A percentile compares a stretch with the other conserved stretches of the same genome.
Evolutionary conservation across 345 rosid species (phyloP).

Genomic region (Pelargonium nanum): DNA sequence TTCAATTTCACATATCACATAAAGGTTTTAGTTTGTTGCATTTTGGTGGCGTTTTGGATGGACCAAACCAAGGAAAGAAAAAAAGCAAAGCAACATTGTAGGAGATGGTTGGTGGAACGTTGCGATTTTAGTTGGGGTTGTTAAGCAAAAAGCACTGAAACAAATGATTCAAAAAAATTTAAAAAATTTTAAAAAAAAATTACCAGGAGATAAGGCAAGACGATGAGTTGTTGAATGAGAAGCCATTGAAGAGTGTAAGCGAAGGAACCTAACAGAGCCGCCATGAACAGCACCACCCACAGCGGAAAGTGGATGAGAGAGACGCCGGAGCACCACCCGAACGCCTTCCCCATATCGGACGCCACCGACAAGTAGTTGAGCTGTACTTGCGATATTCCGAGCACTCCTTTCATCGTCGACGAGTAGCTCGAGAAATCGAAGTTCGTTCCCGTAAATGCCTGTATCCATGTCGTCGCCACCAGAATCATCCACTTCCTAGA

Average conservation of each 20-base stretch:
- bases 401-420: constrained; percentile 40
- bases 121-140: too few species aligned
- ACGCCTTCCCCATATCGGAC: constrained; percentile 68
- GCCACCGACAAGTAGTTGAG: constrained; percentile 63
- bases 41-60: too few species aligned
- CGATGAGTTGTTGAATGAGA: constrained; percentile 34
- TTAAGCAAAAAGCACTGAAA: too few species aligned
- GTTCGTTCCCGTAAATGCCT: constrained; percentile 74
- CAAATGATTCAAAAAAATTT: too few species aligned
- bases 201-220: constrained; percentile 60
- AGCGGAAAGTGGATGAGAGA: constrained; percentile 43
- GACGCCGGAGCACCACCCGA: constrained; percentile 69
- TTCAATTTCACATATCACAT: too few species aligned
- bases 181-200: background rate
- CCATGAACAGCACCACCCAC: constrained; percentile 46
- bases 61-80: too few species aligned
- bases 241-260: constrained; percentile 77
- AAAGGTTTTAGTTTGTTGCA: too few species aligned
- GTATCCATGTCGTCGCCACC: constrained; percentile 60
- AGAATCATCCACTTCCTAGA: constrained; percentile 63
- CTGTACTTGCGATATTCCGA: constrained; percentile 63
- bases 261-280: constrained; percentile 42
- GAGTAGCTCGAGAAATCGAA: constrained; percentile 77
- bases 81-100: too few species aligned
- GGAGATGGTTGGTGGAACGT: too few species aligned